Evolutionary conservation across 768 basidiomycete species (phyloP), one percentile per base, ranked within the genome.

Genomic region (Tubosaeta brunneosetosa): DNA sequence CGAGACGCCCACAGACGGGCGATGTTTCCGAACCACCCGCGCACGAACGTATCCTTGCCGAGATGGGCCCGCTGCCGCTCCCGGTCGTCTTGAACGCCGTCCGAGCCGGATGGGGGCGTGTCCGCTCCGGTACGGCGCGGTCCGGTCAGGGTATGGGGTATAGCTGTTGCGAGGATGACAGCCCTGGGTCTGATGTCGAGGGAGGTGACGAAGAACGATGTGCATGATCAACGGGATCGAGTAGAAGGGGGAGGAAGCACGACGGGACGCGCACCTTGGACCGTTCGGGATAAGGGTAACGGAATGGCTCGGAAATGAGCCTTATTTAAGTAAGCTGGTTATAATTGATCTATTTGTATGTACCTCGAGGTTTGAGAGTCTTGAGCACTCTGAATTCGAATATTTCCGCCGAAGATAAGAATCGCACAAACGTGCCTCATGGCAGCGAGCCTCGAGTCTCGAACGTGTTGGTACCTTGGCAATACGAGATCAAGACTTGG

Each of bases 231-330:
- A 19, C 19, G 3, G 3, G 31, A 22, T 22, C 22, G 22, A 1
- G 22, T 22, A 3, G 2, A 29, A 4, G 4, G 29, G 29, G 29
- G 29, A 29, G 9, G 29, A 29, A 22, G 22, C 22, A 29, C 29
- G 6, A 29, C 29, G 9, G 29, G 16, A n/a, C 14, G 16, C 16
- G 7, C 16, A 6, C 36, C 36, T 37, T n/a, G 16, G 36, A 37
- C n/a, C 34, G 22, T 31, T 61, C 19, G 47, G 55, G 12, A 52
- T 43, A 31, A 41, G 57, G 60, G 53, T 53, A 33, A 40, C 32
- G 27, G 17, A 25, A 37, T 2, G 44, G 22, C 12, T 11, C 38
- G 38, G 38, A 38, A 9, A 38, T 38, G 17, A 38, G 11, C 7
- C 2, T 4, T 29, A 29, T 6, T 38, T 19, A 6, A 38, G 9